Evolutionary conservation across 441 rosid genomes (phyloP).

Genomic region (Populus trichocarpa): DNA sequence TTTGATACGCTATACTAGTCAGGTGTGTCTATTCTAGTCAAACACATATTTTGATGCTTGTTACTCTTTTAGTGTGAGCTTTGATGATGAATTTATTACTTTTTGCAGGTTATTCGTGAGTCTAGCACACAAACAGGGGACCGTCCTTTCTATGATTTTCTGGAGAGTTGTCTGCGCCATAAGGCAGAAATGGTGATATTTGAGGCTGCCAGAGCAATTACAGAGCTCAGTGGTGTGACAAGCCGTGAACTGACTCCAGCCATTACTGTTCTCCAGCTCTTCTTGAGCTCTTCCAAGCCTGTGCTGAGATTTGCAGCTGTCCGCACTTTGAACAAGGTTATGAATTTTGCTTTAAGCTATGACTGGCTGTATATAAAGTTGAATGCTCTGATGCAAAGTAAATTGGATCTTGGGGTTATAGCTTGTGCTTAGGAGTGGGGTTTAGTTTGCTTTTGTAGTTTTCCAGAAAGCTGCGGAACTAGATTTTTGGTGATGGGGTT

Average conservation of each 20-base stretch:
- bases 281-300: constrained; percentile 92
- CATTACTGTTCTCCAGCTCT: constrained; percentile 95
- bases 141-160: constrained; percentile 94
- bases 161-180: constrained; percentile 93
- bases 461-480: neutral
- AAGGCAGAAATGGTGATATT: constrained; percentile 98
- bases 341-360: constrained; percentile 8
- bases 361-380: neutral
- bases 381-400: neutral
- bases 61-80: neutral
- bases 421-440: neutral
- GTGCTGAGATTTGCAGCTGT: constrained; percentile 98
- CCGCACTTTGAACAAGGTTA: constrained; percentile 95
- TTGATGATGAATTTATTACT: constrained; percentile 9
- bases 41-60: neutral
- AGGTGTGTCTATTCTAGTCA: constrained; percentile 40
- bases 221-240: constrained; percentile 89
- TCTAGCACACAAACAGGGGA: constrained; percentile 78
- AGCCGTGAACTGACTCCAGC: constrained; percentile 97
- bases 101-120: constrained; percentile 77
- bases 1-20: constrained; percentile 88
- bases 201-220: constrained; percentile 99
- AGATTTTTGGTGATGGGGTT: too few relatives aligned
- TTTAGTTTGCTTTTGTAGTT: neutral
- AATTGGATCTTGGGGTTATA: neutral